A percentile compares a stretch with the other conserved stretches of the same genome.
Conservation (phyloP, 441 rosid genomes). For the Hura crepitans region DNA sequence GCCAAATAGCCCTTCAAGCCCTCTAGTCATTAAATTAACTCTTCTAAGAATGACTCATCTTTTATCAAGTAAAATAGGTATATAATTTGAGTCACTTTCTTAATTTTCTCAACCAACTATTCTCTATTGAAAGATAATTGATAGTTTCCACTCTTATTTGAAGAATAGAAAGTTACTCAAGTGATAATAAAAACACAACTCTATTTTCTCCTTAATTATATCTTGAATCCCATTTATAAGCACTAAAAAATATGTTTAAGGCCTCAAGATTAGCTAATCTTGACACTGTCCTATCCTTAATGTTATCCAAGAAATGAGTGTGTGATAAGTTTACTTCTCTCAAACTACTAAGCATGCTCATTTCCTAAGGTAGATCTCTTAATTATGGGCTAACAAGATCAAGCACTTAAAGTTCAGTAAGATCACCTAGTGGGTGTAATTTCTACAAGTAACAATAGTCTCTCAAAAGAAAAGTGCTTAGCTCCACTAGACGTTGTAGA, state of each 20-base stretch:
- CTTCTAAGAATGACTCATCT: conserved; percentile 34
- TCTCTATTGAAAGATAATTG: conserved; percentile 10
- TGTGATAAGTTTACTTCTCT: conserved; percentile 33
- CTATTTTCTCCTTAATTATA: conserved; percentile 11
- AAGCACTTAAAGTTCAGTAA: conserved; percentile 31
- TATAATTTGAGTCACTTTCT: conserved; percentile 24
- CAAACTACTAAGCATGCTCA: conserved; percentile 27
- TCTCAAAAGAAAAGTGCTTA: conserved; percentile 31
- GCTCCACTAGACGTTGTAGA: conserved; percentile 19
- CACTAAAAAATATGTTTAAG: conserved; percentile 36
- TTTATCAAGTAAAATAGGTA: conserved; percentile 27
- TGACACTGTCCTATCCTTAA: conserved; percentile 26
- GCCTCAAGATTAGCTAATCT: conserved; percentile 31
- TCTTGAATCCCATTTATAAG: conserved; percentile 29
- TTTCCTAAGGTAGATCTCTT: conserved; percentile 27
- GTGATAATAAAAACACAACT: conserved; percentile 24
- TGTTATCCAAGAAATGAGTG: conserved; percentile 32
- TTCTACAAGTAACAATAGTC: conserved; percentile 30
- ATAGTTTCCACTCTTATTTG: conserved; percentile 25
- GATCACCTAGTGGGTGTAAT: conserved; percentile 27
- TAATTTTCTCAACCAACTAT: conserved; percentile 26
- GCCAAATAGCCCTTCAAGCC: conserved; percentile 27
- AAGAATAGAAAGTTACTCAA: conserved; percentile 6
- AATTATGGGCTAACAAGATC: conserved; percentile 38
- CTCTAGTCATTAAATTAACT: conserved; percentile 30